Percentiles rank a stretch among this genome's conserved stretches.
Conservation (phyloP, 441 rosid species). For the Eruca vesicaria region DNA sequence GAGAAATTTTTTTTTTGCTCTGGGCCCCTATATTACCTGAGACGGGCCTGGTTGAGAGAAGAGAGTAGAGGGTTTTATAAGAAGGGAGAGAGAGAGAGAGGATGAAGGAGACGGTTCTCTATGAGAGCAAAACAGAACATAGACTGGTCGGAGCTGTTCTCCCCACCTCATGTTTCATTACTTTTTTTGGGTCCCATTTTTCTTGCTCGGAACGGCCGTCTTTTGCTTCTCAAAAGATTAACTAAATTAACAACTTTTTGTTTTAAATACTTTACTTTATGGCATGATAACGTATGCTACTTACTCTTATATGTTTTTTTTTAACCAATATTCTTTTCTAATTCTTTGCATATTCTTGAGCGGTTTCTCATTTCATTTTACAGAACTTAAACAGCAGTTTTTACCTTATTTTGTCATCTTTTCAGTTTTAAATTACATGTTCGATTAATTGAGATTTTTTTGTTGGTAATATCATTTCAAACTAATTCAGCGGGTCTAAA, state of each 20-base stretch:
- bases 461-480: no score
- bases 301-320: background rate
- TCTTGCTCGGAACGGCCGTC: conserved; percentile 25
- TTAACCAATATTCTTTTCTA: background rate
- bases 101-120: conserved; percentile 16
- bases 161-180: no score
- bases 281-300: background rate
- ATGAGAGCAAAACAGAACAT: no score
- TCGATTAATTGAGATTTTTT: no score
- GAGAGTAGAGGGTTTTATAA: conserved; percentile 7
- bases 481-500: no score
- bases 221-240: conserved; percentile 7
- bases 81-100: background rate
- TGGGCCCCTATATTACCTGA: no score
- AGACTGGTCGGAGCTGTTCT: no score
- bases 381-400: background rate
- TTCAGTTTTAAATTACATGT: no score
- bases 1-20: no score
- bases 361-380: background rate
- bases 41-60: no score
- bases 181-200: no score
- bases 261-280: background rate
- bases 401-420: no score
- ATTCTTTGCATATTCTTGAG: background rate
- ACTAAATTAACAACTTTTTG: conserved; percentile 6